Evolutionary conservation across 306 rosid genomes (phyloP).

Genomic region (Citrullus mucosospermus): DNA sequence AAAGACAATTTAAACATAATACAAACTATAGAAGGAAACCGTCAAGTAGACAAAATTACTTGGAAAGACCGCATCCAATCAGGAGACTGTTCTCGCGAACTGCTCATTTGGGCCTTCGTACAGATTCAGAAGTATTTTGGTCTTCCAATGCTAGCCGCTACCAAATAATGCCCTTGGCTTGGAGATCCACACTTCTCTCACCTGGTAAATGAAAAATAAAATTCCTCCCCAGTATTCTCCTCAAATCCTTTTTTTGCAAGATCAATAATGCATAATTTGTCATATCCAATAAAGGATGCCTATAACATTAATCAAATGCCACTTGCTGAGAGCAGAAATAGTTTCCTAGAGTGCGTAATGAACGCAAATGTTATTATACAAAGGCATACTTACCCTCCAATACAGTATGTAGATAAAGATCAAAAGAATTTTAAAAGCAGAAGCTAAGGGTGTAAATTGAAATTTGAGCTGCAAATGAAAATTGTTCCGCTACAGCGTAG

Average conservation of each 20-base stretch:
- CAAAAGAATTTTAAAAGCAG: too few relatives aligned
- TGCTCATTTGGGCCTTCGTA: conserved; percentile 32
- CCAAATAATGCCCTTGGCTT: not conserved
- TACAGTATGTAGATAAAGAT: not conserved
- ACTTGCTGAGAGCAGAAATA: not conserved
- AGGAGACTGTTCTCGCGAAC: conserved; percentile 72
- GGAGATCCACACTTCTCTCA: not conserved
- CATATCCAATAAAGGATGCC: not conserved
- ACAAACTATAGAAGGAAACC: not conserved
- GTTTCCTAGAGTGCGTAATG: not conserved
- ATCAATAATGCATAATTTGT: not conserved
- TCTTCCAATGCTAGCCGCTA: not conserved
- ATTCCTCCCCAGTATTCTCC: not conserved
- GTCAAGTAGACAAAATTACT: conserved; percentile 19
- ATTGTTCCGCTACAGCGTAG: too few relatives aligned
- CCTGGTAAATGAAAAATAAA: not conserved
- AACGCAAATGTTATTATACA: not conserved
- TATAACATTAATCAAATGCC: not conserved
- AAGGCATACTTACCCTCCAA: not conserved
- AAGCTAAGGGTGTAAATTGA: too few relatives aligned
- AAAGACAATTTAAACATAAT: not conserved
- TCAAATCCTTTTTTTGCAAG: not conserved
- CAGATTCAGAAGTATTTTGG: not conserved
- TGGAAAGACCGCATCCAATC: conserved; percentile 79
- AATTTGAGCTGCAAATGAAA: too few relatives aligned